Evolutionary conservation across 2,329 filamentous ascomycete genomes (phyloP), one percentile per base, ranked within the genome.

Genomic region (Penicillium sp.): DNA sequence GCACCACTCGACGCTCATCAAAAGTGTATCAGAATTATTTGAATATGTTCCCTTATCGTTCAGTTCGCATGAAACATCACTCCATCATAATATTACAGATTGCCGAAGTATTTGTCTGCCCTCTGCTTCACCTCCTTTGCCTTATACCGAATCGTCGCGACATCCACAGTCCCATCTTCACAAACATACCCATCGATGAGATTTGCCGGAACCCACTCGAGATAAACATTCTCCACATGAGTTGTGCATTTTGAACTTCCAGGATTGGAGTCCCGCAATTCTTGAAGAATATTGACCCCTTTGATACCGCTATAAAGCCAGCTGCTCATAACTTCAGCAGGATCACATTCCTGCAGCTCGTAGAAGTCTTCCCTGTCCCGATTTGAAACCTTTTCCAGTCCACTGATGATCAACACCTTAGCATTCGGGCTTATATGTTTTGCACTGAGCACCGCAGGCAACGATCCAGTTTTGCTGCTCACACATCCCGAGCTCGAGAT

Each of bases 391-490:
- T 90, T 90, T 49, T 88, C 87, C 6, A 79, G 75, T 54, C 87
- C 84, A 45, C 82, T 82, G 4, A 89, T 62, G 0, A 85, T 82
- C 3, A 88, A 69, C 0, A 87, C 75, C 56, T 79, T 81, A 11
- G 74, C 78, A 0, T 58, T 58, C 0, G 80, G 77, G 4, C 79
- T 77, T 3, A 83, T 70, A 50, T 82, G 70, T 53, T 78, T 83
- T 8, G 83, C 81, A 50, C 82, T 79, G 1, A 89, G 74, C 0
- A 85, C 79, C 1, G 83, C 80, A 1, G 85, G 81, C 7, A 89
- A 71, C 1, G 85, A 87, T 0, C 88, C 87, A 0, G 81, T 85
- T 71, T 90, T 90, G 72, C 90, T 90, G 69, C 81, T 85, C 19
- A 89, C 83, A 29, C 83, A 81, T 2, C 86, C 87, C 1, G 74